Base-by-base conservation (phyloP, 129 eudicot species). In the Escallonia rubra region DNA sequence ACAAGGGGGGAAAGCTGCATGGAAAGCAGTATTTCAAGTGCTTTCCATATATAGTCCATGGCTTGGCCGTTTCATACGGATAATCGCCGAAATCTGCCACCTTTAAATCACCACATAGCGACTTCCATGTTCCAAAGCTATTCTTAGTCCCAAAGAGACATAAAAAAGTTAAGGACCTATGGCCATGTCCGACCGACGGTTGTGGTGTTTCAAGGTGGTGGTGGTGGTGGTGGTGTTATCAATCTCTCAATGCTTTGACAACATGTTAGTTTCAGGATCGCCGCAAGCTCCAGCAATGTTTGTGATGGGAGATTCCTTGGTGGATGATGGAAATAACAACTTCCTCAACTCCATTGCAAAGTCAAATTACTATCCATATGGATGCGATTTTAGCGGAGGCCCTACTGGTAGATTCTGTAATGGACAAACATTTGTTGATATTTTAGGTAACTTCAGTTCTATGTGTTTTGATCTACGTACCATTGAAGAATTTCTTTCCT, bases 251-350 rank as follows among this genome's bases (percentile, higher is more conserved):
- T 68, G 66, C 40, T 72, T 72, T 58, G 68, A 63, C 48, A 59
- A 41, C 47, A 64, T 40, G 15, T 79, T 72, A 3, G 61, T n/a
- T 12, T 67, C 57, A 58, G 76, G 45, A 16, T 62, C 75, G 23
- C 66, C 83, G 2, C 93, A 78, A 61, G 86, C 77, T 46, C 73
- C 95, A 4, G 96, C 96, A 12, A 63, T 94, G 76, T 94, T 83
- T 74, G 96, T 84, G 44, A 82, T 94, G 72, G 99, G 99, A 58
- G 99, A 94, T 73, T 89, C 96, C 2, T 63, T 89, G 70, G 91
- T 84, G 50, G 99, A 94, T 70, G 80, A 76, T 38, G 99, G 99
- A 50, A 94, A 94, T 56, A 94, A 84, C 77, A 94, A 94, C 66
- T 84, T 77, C 79, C 79, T 94, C 0, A 79, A 72, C 11, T 80